phyloP scores from a whole-genome alignment of 768 basidiomycete genomes.

The Lentinus tigrinus region DNA sequence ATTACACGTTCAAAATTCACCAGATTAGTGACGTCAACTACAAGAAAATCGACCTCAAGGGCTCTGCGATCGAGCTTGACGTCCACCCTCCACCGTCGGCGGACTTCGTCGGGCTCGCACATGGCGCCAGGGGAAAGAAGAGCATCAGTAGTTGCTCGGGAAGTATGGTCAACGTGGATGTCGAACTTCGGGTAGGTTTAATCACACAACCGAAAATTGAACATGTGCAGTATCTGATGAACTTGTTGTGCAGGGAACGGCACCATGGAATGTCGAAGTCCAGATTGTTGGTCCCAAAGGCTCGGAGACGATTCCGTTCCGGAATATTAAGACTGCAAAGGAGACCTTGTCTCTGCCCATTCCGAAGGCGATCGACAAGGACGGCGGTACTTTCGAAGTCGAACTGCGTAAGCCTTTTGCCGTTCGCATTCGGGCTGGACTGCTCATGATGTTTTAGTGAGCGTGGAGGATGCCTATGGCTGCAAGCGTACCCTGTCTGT shows the following conservation, averaged over 20 bases:
- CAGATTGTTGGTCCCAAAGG: constrained; percentile 75
- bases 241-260: constrained; percentile 61
- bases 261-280: constrained; percentile 87
- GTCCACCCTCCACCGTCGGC: constrained; percentile 88
- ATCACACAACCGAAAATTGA: no score
- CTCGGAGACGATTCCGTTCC: constrained; percentile 56
- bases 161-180: constrained; percentile 67
- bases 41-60: constrained; percentile 67
- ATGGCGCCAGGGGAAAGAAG: constrained; percentile 47
- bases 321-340: constrained; percentile 52
- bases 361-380: constrained; percentile 59
- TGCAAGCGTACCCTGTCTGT: constrained; percentile 77
- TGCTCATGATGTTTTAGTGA: constrained; percentile 43
- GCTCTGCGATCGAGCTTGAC: constrained; percentile 79
- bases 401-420: constrained; percentile 55
- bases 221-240: background rate
- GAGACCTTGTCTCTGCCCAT: constrained; percentile 65
- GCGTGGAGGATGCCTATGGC: constrained; percentile 84
- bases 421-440: background rate
- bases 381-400: constrained; percentile 78
- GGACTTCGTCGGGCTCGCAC: constrained; percentile 53
- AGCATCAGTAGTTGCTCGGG: constrained; percentile 80
- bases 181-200: constrained; percentile 70
- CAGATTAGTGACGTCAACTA: constrained; percentile 85
- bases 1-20: constrained; percentile 81